Conservation (phyloP, 78 protist species). For the Chrysochromulina tobinii region DNA sequence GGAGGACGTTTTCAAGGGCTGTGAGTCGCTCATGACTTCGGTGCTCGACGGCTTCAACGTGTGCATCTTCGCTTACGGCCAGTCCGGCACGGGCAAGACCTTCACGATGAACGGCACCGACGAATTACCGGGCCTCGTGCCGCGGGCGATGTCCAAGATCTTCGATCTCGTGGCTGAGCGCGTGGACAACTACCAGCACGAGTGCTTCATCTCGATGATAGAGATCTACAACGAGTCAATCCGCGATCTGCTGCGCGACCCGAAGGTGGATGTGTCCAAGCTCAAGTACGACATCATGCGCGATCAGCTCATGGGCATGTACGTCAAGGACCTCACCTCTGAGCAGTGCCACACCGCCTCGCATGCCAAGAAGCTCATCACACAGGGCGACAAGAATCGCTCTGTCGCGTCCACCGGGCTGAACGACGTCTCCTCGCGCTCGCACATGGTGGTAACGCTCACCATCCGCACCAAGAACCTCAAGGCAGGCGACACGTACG, state of each 20-base stretch:
- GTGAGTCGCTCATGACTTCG: neutral
- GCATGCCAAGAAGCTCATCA: neutral
- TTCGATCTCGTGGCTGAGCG: neutral
- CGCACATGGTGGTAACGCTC: slow-evolving; percentile 65
- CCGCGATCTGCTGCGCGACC: neutral
- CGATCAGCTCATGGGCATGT: neutral
- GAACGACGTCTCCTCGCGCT: slow-evolving; percentile 59
- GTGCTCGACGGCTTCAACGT: slow-evolving; percentile 22
- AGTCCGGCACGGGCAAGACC: slow-evolving; percentile 48
- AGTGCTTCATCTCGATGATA: slow-evolving; percentile 30
- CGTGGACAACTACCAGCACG: neutral
- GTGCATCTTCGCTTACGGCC: slow-evolving; percentile 49
- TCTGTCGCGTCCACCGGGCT: slow-evolving; percentile 39
- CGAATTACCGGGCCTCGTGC: neutral
- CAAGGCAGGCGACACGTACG: neutral
- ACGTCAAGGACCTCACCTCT: neutral
- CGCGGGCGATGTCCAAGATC: neutral
- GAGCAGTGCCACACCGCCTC: neutral
- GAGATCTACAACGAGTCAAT: slow-evolving; percentile 39
- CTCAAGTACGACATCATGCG: neutral
- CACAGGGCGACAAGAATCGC: slow-evolving; percentile 22
- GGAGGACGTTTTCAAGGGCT: neutral
- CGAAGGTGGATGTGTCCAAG: neutral
- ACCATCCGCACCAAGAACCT: neutral
- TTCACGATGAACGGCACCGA: slow-evolving; percentile 34